Conservation (phyloP, 805 yeast genomes). For the Starmerella stigmatis region DNA sequence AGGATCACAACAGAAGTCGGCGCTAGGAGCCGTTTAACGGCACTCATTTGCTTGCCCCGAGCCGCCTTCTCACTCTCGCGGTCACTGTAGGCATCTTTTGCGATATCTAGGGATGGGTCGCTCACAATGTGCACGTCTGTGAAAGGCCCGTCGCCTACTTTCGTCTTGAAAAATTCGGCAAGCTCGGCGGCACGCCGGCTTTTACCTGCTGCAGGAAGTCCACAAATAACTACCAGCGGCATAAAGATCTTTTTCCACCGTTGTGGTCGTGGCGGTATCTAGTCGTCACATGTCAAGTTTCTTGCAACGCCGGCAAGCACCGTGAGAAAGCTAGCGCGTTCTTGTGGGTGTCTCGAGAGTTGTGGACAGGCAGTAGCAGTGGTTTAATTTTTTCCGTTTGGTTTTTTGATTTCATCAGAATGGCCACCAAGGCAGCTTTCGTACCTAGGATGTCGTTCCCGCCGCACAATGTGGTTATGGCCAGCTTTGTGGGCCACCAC, state of each 20-base stretch:
- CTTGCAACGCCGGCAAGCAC: no score
- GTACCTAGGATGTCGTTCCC: slow-evolving; percentile 69
- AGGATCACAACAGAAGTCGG: slow-evolving; percentile 64
- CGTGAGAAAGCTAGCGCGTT: no score
- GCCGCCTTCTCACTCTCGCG: slow-evolving; percentile 69
- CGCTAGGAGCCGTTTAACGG: slow-evolving; percentile 71
- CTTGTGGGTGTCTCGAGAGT: no score
- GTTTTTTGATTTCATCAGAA: no score
- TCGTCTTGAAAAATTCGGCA: slow-evolving; percentile 37
- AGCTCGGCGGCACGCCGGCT: slow-evolving; percentile 59
- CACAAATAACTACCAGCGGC: slow-evolving; percentile 80
- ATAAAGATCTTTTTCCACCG: slow-evolving; percentile 32
- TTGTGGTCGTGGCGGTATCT: not conserved
- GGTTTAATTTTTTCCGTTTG: no score
- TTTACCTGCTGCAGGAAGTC: slow-evolving; percentile 80
- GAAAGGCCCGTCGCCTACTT: slow-evolving; percentile 35
- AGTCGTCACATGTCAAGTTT: not conserved
- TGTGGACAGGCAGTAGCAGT: no score
- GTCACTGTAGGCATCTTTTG: slow-evolving; percentile 56
- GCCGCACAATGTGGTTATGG: slow-evolving; percentile 51
- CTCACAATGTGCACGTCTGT: slow-evolving; percentile 56
- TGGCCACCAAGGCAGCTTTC: slow-evolving; percentile 31
- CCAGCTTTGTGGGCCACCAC: slow-evolving; percentile 89
- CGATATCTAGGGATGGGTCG: slow-evolving; percentile 68
- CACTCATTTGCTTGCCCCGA: slow-evolving; percentile 76